A percentile compares a stretch with the other conserved stretches of the same genome.
Conservation (phyloP, 345 rosid species). For the Fremontodendron californicum region DNA sequence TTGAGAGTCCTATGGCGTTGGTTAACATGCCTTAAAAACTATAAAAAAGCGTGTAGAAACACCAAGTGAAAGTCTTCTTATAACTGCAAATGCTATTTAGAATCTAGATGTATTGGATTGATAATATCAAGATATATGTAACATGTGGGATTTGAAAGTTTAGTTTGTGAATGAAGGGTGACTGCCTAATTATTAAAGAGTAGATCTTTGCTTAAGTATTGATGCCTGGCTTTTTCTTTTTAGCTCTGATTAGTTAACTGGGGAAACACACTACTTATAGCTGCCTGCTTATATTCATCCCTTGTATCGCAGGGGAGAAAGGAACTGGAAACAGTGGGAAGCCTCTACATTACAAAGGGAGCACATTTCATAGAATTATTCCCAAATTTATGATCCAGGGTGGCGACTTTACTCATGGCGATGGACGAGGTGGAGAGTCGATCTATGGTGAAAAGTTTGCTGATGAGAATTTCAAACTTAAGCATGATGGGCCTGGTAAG, state of each 20-base stretch:
- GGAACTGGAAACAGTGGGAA: constrained; percentile 82
- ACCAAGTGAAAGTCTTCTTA: not conserved
- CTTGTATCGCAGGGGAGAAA: constrained; percentile 61
- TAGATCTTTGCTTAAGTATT: not conserved
- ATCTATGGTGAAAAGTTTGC: constrained; percentile 78
- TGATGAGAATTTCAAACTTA: constrained; percentile 90
- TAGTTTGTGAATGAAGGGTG: not conserved
- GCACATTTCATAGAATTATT: constrained; percentile 81
- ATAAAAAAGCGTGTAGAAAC: not conserved
- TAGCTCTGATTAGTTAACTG: not conserved
- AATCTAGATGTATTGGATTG: not conserved
- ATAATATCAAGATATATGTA: not conserved
- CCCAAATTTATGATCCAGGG: constrained; percentile 97
- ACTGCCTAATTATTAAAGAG: not conserved
- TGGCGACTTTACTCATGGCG: constrained; percentile 89
- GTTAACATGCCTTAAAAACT: not conserved
- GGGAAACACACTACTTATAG: not conserved
- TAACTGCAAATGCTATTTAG: not conserved
- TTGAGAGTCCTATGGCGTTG: not conserved
- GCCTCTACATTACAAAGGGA: constrained; percentile 76
- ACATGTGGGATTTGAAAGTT: not conserved
- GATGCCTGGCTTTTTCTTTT: constrained; percentile 1
- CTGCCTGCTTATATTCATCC: not conserved
- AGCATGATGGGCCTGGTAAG: constrained; percentile 80
- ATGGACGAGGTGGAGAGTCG: constrained; percentile 95